A percentile compares a stretch with the other conserved stretches of the same genome.
These are phyloP conservation scores for Fusarium nelsonii DNA, from an alignment of 2,329 filamentous ascomycete species.

Conservation along the genomic window DNA sequence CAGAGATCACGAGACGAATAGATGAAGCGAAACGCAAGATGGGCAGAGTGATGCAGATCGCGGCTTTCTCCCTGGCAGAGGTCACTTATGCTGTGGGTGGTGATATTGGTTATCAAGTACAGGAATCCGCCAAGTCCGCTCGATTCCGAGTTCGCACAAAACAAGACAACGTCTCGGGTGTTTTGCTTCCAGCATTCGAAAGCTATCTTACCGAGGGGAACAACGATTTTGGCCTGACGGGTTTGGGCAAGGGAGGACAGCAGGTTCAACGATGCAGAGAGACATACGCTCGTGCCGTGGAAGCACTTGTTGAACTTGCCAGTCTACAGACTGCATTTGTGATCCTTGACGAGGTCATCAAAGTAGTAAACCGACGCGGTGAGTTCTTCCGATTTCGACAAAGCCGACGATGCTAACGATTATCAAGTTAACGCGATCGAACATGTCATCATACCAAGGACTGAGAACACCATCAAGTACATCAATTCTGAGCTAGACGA, in stretches of 20 bases:
- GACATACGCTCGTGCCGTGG: slow-evolving; percentile 94
- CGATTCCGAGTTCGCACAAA: slow-evolving; percentile 93
- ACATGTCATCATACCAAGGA: slow-evolving; percentile 96
- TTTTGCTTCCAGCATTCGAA: slow-evolving; percentile 93
- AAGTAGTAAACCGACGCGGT: slow-evolving; percentile 97
- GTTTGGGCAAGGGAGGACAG: slow-evolving; percentile 95
- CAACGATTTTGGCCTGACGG: slow-evolving; percentile 96
- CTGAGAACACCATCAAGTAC: slow-evolving; percentile 99
- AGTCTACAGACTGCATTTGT: slow-evolving; percentile 98
- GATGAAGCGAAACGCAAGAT: slow-evolving; percentile 99
- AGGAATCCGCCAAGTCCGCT: slow-evolving; percentile 93
- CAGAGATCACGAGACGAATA: slow-evolving; percentile 95
- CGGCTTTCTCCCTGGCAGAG: slow-evolving; percentile 95
- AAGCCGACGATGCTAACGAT: slow-evolving; percentile 8
- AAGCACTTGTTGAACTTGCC: slow-evolving; percentile 93
- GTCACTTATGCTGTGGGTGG: slow-evolving; percentile 97
- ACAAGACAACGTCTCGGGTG: slow-evolving; percentile 98
- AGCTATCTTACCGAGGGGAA: slow-evolving; percentile 88
- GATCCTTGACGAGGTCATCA: slow-evolving; percentile 98
- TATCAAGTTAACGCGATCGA: slow-evolving; percentile 89
- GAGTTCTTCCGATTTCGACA: slow-evolving; percentile 35
- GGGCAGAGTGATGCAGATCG: slow-evolving; percentile 99
- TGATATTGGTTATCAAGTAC: slow-evolving; percentile 96
- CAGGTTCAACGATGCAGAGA: slow-evolving; percentile 95
- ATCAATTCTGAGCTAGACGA: slow-evolving; percentile 99